Base-by-base conservation (phyloP, 140 eudicot genomes). In the Erigeron philadelphicus region DNA sequence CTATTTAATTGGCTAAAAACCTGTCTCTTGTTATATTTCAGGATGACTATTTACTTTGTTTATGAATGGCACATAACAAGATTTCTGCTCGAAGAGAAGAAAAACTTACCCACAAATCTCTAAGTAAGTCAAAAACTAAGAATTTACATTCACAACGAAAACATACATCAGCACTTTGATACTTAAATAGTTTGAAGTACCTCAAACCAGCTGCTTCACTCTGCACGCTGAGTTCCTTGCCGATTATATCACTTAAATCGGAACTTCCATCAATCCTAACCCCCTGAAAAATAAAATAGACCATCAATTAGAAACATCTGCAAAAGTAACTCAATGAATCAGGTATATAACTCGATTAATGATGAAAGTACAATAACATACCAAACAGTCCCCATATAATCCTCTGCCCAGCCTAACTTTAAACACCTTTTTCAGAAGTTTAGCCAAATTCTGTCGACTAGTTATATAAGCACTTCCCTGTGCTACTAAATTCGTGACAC, bases 311-410 rank as follows among this genome's bases (percentile, higher is more conserved):
- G 9, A 11, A 46, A 46, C 11, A 5, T 11, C 58, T 72, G 42
- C 48, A 43, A 63, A 17, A 68, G 9, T 46, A 19, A 57, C 12
- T 21, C 46, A 49, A 67, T 25, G 18, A 46, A 40, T 70, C 21
- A 2, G 10, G 48, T 54, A 40, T 25, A 40, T 25, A 54, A 75
- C 46, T 55, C 11, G 11, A 58, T 56, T 21, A 12, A 63, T n/a
- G 23, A 69, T 50, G 11, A 54, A 59, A 17, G n/a, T 31, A 44
- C 17, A 71, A 41, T 48, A 17, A 21, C 64, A 75, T 90, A 90
- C 97, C 86, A 90, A 78, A 73, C 97, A 90, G 53, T 88, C 88
- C 63, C 97, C 97, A 42, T 87, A 90, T 68, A 90, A 61, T 66
- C 97, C 97, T 81, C 95, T 76, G 9, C 97, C 97, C 73, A 90